Percentiles rank a stretch among this genome's conserved stretches.
Conservation (phyloP, 2,329 filamentous ascomycete genomes). For the Microdochium trichocladiopsis region DNA sequence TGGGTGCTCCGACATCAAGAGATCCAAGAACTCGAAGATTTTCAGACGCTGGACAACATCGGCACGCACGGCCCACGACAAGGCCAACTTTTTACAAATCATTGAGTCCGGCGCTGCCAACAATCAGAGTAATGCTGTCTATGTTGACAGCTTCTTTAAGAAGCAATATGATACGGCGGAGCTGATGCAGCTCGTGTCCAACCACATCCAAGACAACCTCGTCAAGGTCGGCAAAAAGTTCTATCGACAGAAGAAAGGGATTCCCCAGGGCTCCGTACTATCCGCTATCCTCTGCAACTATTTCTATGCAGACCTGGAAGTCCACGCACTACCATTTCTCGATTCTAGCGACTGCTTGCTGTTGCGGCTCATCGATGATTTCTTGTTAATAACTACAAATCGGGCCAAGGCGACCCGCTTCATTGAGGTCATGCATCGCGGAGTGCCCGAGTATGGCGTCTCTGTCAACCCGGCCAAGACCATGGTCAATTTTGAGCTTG, state of each 20-base stretch:
- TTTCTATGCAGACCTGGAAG: slow-evolving; percentile 87
- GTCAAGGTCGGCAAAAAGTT: slow-evolving; percentile 84
- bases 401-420: slow-evolving; percentile 62
- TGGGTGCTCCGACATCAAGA: slow-evolving; percentile 17
- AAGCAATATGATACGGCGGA: slow-evolving; percentile 47
- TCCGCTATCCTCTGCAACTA: slow-evolving; percentile 88
- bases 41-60: slow-evolving; percentile 44
- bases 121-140: slow-evolving; percentile 62
- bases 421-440: slow-evolving; percentile 71
- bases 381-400: slow-evolving; percentile 76
- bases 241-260: slow-evolving; percentile 81
- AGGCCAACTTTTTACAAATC: slow-evolving; percentile 34
- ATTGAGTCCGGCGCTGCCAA: slow-evolving; percentile 30
- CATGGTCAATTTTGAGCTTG: slow-evolving; percentile 72
- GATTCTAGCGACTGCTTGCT: slow-evolving; percentile 54
- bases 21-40: slow-evolving; percentile 22
- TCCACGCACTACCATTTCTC: slow-evolving; percentile 61
- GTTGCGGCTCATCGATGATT: slow-evolving; percentile 84
- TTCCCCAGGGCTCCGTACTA: slow-evolving; percentile 87
- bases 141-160: slow-evolving; percentile 62
- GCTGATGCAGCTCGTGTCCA: slow-evolving; percentile 62
- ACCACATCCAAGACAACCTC: slow-evolving; percentile 80
- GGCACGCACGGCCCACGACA: slow-evolving; percentile 36
- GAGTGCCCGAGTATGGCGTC: slow-evolving; percentile 75
- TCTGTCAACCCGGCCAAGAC: slow-evolving; percentile 71